Conservation (phyloP, 345 rosid genomes). For the Dimocarpus longan region DNA sequence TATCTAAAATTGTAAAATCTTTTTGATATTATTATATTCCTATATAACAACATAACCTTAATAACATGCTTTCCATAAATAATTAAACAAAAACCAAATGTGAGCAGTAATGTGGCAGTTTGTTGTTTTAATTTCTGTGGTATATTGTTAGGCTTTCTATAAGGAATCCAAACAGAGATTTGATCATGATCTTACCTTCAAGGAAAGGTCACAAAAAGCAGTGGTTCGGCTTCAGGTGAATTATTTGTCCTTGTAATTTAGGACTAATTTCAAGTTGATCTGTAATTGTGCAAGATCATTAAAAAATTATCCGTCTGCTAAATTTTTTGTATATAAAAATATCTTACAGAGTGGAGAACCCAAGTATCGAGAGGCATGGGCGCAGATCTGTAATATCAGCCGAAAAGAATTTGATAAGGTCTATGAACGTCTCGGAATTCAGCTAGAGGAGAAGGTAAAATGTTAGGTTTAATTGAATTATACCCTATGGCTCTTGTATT, state of each 20-base stretch:
- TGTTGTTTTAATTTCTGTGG: slow-evolving; percentile 26
- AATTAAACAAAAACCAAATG: not conserved
- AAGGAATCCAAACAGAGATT: slow-evolving; percentile 79
- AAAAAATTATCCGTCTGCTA: not conserved
- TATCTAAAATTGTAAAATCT: not conserved
- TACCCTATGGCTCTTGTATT: no score
- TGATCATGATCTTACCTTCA: slow-evolving; percentile 66
- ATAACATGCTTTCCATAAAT: no score
- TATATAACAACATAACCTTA: not conserved
- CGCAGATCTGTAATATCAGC: slow-evolving; percentile 73
- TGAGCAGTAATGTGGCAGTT: slow-evolving; percentile 2
- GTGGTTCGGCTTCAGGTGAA: slow-evolving; percentile 94
- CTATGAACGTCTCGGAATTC: slow-evolving; percentile 29
- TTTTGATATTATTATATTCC: not conserved
- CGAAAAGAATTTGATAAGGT: slow-evolving; percentile 77
- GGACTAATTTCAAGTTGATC: no score
- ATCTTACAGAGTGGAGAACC: slow-evolving; percentile 75
- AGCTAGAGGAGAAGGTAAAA: no score
- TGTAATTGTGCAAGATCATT: no score
- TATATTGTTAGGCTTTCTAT: slow-evolving; percentile 63
- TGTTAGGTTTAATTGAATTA: no score
- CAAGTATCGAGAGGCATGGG: slow-evolving; percentile 77
- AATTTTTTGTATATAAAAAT: not conserved
- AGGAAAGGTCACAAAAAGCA: slow-evolving; percentile 85
- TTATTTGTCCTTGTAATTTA: not conserved